Conservation (phyloP, 1,284 basidiomycete species). For the Bondarzewia mesenterica region DNA sequence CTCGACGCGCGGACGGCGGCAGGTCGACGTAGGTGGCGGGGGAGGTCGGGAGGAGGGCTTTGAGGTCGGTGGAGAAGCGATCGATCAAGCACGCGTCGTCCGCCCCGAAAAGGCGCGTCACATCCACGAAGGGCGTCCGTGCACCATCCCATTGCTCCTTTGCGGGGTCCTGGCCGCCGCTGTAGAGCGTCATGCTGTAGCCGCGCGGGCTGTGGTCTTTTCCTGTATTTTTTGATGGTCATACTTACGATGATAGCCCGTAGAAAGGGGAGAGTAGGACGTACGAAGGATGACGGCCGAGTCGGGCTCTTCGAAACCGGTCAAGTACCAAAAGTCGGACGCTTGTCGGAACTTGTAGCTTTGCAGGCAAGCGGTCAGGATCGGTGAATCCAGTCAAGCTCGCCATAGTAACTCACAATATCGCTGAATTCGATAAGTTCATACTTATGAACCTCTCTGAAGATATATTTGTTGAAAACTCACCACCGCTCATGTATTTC, state of each 20-base stretch:
- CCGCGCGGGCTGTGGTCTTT: conserved; percentile 63
- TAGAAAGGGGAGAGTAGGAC: conserved; percentile 14
- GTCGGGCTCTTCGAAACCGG: conserved; percentile 92
- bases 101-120: conserved; percentile 60
- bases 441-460: conserved; percentile 3
- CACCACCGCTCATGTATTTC: conserved; percentile 84
- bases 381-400: not conserved
- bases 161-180: conserved; percentile 65
- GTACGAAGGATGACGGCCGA: conserved; percentile 79
- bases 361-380: not conserved
- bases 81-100: conserved; percentile 63
- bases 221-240: conserved; percentile 51
- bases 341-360: conserved; percentile 95
- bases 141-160: conserved; percentile 94
- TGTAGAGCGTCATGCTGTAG: conserved; percentile 87
- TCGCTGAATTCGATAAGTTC: conserved; percentile 23
- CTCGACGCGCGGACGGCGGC: conserved; percentile 13
- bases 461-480: conserved; percentile 25
- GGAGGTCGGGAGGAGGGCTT: conserved; percentile 29
- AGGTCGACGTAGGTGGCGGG: conserved; percentile 35
- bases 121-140: conserved; percentile 39
- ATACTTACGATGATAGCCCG: conserved; percentile 5
- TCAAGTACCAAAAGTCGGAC: conserved; percentile 91
- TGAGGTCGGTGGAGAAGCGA: conserved; percentile 43
- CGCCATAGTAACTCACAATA: conserved; percentile 34